phyloP scores from a whole-genome alignment of 78 protist species.

The Protostelium mycophagum region DNA sequence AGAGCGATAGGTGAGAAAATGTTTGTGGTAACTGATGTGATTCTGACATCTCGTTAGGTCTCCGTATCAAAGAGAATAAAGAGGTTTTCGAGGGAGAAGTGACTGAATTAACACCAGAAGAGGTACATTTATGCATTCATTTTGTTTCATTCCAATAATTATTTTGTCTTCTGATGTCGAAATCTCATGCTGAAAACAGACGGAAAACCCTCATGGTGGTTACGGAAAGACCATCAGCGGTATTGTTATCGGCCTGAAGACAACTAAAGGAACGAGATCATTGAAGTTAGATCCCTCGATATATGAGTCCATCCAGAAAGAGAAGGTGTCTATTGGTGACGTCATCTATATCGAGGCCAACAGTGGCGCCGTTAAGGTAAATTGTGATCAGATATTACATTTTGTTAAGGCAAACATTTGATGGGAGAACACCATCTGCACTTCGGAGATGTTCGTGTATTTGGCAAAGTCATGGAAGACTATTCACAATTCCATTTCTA shows the following conservation, averaged over 20 bases:
- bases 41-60: conserved; percentile 37
- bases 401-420: too few species aligned
- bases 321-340: conserved; percentile 95
- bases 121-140: conserved; percentile 15
- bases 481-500: background rate
- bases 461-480: too few species aligned
- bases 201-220: conserved; percentile 92
- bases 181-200: too few species aligned
- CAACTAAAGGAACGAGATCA: conserved; percentile 90
- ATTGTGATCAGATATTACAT: background rate
- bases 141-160: background rate
- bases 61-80: conserved; percentile 97
- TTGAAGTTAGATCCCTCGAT: conserved; percentile 96
- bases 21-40: background rate
- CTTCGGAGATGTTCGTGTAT: too few species aligned
- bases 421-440: too few species aligned
- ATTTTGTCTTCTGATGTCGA: too few species aligned
- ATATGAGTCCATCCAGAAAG: conserved; percentile 97
- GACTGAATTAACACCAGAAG: conserved; percentile 96
- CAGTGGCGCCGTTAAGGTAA: conserved; percentile 92
- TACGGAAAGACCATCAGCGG: conserved; percentile 94
- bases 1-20: conserved; percentile 91
- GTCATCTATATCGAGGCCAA: conserved; percentile 98
- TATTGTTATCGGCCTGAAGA: conserved; percentile 86
- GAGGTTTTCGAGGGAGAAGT: conserved; percentile 99